Percentiles rank a stretch among this genome's conserved stretches.
phyloP scores from a whole-genome alignment of 2,329 filamentous ascomycete genomes.

The Phyllosticta citribraziliensis region DNA sequence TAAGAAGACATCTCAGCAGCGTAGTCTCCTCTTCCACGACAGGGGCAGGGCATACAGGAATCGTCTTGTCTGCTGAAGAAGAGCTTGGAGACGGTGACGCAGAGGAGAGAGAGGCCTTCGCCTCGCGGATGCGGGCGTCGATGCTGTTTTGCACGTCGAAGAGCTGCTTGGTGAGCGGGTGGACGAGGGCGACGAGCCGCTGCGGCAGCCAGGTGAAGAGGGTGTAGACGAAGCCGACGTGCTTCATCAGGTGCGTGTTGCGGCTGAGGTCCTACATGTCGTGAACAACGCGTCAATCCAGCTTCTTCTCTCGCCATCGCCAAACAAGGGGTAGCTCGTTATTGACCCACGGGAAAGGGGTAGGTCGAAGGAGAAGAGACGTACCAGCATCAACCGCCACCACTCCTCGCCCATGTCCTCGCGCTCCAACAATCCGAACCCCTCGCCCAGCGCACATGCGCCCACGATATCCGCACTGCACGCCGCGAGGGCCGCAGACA shows the following conservation, averaged over 20 bases:
- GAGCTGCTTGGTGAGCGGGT: constrained; percentile 18
- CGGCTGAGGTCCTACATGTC: constrained; percentile 16
- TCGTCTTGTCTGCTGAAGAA: not conserved
- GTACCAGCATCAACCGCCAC: constrained; percentile 16
- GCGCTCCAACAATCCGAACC: constrained; percentile 15
- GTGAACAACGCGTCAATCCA: not conserved
- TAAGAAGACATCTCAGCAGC: constrained; percentile 11
- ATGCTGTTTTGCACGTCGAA: constrained; percentile 22
- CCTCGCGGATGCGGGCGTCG: constrained; percentile 17
- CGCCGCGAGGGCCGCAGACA: constrained; percentile 17
- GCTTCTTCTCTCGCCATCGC: not conserved
- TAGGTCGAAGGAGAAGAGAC: not conserved
- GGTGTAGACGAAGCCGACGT: constrained; percentile 14
- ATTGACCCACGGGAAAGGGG: not conserved
- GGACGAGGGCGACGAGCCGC: constrained; percentile 15
- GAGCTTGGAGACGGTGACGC: not conserved
- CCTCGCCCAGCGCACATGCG: constrained; percentile 15
- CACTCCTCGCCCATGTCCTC: constrained; percentile 15
- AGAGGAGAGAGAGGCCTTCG: constrained; percentile 10
- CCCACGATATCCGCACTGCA: constrained; percentile 12
- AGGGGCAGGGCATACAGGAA: too few species aligned
- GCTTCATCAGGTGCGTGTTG: constrained; percentile 20
- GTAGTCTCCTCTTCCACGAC: not conserved
- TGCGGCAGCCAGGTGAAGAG: constrained; percentile 13
- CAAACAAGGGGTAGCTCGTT: too few species aligned